Base-by-base conservation (phyloP, 345 rosid species). In the Arabidopsis thaliana region DNA sequence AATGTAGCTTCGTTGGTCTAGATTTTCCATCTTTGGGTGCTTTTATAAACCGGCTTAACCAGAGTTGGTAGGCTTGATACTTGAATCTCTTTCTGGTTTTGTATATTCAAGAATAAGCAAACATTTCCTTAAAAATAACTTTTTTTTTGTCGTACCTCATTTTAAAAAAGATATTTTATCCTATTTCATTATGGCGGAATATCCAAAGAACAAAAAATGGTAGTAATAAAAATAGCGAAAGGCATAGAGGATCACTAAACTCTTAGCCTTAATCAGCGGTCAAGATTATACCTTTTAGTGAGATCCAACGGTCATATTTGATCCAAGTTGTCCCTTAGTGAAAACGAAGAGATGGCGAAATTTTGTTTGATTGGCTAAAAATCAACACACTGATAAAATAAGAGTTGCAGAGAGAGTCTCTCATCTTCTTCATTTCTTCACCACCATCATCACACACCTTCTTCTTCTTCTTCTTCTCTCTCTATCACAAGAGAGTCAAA, bases 301-400 rank as follows among this genome's bases (percentile, higher is more conserved):
- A 1, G 11, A 88, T 84, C 82, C 74, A 82, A 86, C 76, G 90
- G 86, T 80, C 85, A 70, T 67, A 59, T 32, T 9, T 49, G 0
- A 38, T 22, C 55, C 14, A 2, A 51, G 59, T 80, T 82, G 87
- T 64, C 82, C 60, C 75, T 67, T 75, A 20, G 77, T 25, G 67
- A 20, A 24, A 67, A 78, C 85, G 81, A 81, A 75, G 83, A 82
- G 87, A 78, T 78, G 51, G 13, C 63, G 59, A 34, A 38, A 7
- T 37, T 2, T 40, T 48, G 36, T 37, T 32, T 56, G 72, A 62
- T 73, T 73, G 72, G 57, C 69, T 55, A 76, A 66, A 48, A 68
- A 67, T 68, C 61, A 7, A 38, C 38, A 8, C 61, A 40, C 73
- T 78, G 48, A 65, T 71, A 55, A 64, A 55, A 78, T 59, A 50